Base-by-base conservation (phyloP, 805 yeast genomes). In the Candida nemodendra region DNA sequence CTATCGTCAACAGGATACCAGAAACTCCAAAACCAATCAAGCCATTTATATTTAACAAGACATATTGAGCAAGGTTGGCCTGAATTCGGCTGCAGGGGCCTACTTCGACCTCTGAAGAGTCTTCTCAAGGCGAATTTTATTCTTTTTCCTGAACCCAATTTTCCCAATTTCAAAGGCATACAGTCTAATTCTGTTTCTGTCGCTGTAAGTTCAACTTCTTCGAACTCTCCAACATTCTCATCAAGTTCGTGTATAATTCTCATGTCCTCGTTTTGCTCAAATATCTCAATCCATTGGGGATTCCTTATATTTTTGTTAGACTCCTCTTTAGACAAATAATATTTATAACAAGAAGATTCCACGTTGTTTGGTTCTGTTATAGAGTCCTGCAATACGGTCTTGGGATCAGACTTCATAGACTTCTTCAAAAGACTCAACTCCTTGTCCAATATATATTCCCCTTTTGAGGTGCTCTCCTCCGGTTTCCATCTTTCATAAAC, bases 21-120 rank as follows among this genome's bases (percentile, higher is more conserved):
- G 23, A 48, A 38, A 11, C 48, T 36, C 55, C 53, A 50, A 21
- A 50, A 46, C 55, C 55, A 50, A 27, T 48, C 51, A 9, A 46
- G 36, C 44, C 47, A 42, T 18, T 34, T 32, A 25, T 45, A 39
- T 24, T 38, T 50, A 27, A 40, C 30, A 7, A 30, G 28, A 13
- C 42, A 39, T 6, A 44, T 27, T 7, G 46, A 25, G n/a, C 44
- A 36, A 5, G 38, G 25, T 18, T 33, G 43, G n/a, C 47, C 39
- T 9, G 53, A 40, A 11, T 30, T 25, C 2, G 41, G 34, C 8
- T 38, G 26, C 14, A 26, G n/a, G 6, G 32, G 16, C 4, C 29
- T 28, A 12, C 18, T 33, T 18, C 42, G 37, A 9, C 40, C 28
- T n/a, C 29, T 30, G 28, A 39, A 41, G 9, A 39, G 14, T 12